Percentiles rank a stretch among this genome's conserved stretches.
These are phyloP conservation scores for Tirmania nivea DNA, from an alignment of 495 filamentous ascomycete genomes.

Conservation along the genomic window DNA sequence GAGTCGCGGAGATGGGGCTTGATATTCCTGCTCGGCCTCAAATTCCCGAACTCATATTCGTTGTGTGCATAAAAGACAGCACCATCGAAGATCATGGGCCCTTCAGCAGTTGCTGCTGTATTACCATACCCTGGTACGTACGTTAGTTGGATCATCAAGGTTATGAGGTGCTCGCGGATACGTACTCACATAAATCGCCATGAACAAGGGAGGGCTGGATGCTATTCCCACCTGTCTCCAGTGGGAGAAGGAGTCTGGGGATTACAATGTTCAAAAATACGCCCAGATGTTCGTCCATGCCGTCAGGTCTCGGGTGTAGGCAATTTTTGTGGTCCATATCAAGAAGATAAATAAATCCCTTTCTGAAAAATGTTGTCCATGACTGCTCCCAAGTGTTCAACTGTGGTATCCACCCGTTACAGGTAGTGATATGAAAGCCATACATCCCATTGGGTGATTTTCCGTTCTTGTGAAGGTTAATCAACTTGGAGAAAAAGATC, in stretches of 20 bases:
- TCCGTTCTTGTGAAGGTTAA: constrained; percentile 23
- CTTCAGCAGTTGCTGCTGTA: background rate
- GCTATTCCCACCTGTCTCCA: constrained; percentile 4
- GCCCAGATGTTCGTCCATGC: constrained; percentile 12
- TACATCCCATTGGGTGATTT: constrained; percentile 30
- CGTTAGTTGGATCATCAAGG: too few relatives aligned
- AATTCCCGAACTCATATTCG: background rate
- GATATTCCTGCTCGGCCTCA: background rate
- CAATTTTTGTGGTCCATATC: background rate
- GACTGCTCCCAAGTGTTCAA: constrained; percentile 23
- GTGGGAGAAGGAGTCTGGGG: constrained; percentile 19
- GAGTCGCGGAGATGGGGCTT: background rate
- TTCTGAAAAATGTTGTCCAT: constrained; percentile 27
- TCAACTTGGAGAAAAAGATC: constrained; percentile 25
- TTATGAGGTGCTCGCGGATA: too few relatives aligned
- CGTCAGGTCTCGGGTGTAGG: constrained; percentile 16
- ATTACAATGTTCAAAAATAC: constrained; percentile 20
- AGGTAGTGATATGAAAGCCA: constrained; percentile 30
- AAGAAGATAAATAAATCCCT: constrained; percentile 19
- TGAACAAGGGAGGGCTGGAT: background rate
- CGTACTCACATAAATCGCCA: background rate
- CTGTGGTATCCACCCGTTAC: constrained; percentile 25
- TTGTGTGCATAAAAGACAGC: background rate
- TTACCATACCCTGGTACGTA: background rate
- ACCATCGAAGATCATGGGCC: background rate